Conservation (phyloP, 768 basidiomycete genomes). For the Auriscalpium microsporum region DNA sequence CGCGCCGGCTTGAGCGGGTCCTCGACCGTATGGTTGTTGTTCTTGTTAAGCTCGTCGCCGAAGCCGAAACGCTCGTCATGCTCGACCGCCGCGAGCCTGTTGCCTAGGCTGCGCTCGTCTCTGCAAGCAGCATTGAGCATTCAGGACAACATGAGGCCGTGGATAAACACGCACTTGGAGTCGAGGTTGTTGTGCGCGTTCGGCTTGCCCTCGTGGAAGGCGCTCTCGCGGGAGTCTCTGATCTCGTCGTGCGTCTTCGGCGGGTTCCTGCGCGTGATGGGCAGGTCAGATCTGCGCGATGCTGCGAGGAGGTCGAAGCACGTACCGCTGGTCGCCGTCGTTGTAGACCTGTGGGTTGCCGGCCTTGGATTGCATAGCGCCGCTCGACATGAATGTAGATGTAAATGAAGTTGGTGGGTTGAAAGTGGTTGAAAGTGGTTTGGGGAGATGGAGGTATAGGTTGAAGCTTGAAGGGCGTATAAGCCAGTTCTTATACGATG, state of each 20-base stretch:
- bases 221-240: not conserved
- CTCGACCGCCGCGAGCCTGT: slow-evolving; percentile 25
- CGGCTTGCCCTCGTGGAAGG: slow-evolving; percentile 25
- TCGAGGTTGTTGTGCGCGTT: slow-evolving; percentile 34
- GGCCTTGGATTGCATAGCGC: slow-evolving; percentile 42
- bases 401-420: no score
- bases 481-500: no score
- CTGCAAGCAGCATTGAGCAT: slow-evolving; percentile 18
- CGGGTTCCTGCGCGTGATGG: not conserved
- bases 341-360: slow-evolving; percentile 42
- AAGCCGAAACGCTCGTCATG: slow-evolving; percentile 19
- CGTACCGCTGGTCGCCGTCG: slow-evolving; percentile 40
- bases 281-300: slow-evolving; percentile 5
- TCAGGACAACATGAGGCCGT: not conserved
- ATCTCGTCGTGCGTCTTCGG: not conserved
- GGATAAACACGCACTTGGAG: slow-evolving; percentile 26
- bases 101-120: slow-evolving; percentile 35
- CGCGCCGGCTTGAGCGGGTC: slow-evolving; percentile 43
- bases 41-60: slow-evolving; percentile 9
- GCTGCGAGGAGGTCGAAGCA: slow-evolving; percentile 2
- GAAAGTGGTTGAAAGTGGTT: no score
- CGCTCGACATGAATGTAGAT: not conserved
- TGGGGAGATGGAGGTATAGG: no score
- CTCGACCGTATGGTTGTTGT: slow-evolving; percentile 17
- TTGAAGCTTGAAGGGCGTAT: no score